Evolutionary conservation across 2,329 filamentous ascomycete species (phyloP).

Genomic region (Thelonectria rubi): DNA sequence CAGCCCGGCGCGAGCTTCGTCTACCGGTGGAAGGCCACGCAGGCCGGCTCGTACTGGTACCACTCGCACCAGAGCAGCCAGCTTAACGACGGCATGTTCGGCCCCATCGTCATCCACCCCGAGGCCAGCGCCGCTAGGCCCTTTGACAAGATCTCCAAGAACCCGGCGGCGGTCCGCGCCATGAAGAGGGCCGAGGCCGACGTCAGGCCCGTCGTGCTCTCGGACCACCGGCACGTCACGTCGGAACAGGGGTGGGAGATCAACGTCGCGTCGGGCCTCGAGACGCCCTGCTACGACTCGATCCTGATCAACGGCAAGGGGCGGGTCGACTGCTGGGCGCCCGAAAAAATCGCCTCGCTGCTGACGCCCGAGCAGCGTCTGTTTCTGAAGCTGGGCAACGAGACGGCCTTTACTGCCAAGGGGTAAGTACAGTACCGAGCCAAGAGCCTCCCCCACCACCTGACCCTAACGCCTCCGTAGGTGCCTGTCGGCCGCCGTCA

Average conservation of each 20-base stretch:
- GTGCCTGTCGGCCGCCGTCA: slow-evolving; percentile 47
- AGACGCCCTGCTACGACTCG: slow-evolving; percentile 66
- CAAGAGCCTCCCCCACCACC: too few relatives aligned
- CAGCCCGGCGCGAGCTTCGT: slow-evolving; percentile 56
- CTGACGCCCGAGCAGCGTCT: slow-evolving; percentile 45
- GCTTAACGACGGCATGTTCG: slow-evolving; percentile 68
- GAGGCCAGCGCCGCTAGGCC: slow-evolving; percentile 48
- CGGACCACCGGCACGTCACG: slow-evolving; percentile 65
- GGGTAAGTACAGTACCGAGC: slow-evolving; percentile 41
- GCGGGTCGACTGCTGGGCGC: slow-evolving; percentile 59
- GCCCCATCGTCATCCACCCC: slow-evolving; percentile 62
- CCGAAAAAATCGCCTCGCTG: slow-evolving; percentile 53
- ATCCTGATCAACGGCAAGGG: slow-evolving; percentile 71
- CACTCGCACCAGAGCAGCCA: slow-evolving; percentile 66
- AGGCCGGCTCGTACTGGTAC: slow-evolving; percentile 69
- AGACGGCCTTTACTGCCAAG: slow-evolving; percentile 52
- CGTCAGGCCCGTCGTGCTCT: slow-evolving; percentile 59
- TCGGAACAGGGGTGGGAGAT: slow-evolving; percentile 58
- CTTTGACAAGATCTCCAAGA: slow-evolving; percentile 57
- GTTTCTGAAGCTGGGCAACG: slow-evolving; percentile 43
- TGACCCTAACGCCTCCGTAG: slow-evolving; percentile 27
- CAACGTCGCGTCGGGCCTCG: slow-evolving; percentile 54
- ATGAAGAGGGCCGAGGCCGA: slow-evolving; percentile 60
- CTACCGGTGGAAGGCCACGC: slow-evolving; percentile 63
- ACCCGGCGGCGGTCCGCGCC: slow-evolving; percentile 48